phyloP scores from a whole-genome alignment of 1,139 yeast genomes.

The Suzukiozyma palmioleophila region DNA sequence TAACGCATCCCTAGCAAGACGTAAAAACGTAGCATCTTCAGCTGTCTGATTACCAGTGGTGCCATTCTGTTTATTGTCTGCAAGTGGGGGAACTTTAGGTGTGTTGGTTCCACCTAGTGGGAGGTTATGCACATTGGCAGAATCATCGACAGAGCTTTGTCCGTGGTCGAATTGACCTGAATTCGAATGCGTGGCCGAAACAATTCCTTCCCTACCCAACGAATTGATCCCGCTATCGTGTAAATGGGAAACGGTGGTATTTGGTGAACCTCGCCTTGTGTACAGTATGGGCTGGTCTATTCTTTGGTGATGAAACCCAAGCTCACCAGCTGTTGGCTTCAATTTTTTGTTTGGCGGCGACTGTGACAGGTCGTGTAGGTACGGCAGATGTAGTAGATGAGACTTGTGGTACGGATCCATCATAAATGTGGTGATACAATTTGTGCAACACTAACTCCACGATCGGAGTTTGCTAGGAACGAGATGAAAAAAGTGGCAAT shows the following conservation, averaged over 20 bases:
- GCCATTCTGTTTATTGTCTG: too few relatives aligned
- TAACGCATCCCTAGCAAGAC: slow-evolving; percentile 43
- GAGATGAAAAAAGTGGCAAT: too few relatives aligned
- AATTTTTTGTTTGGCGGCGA: background rate
- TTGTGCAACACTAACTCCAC: too few relatives aligned
- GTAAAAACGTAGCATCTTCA: slow-evolving; percentile 39
- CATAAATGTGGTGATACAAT: background rate
- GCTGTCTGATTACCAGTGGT: background rate
- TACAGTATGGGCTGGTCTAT: slow-evolving; percentile 1
- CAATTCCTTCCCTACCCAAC: too few relatives aligned
- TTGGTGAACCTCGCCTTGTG: background rate
- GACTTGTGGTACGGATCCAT: slow-evolving; percentile 1
- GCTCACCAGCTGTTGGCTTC: background rate
- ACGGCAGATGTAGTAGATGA: slow-evolving; percentile 1
- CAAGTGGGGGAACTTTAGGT: too few relatives aligned
- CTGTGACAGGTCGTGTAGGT: background rate
- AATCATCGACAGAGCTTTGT: too few relatives aligned
- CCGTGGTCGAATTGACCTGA: too few relatives aligned
- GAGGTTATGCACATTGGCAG: too few relatives aligned
- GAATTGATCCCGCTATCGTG: background rate
- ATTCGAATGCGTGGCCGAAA: too few relatives aligned
- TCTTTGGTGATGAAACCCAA: background rate
- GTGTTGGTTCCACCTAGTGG: too few relatives aligned
- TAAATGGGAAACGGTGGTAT: background rate
- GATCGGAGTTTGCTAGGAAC: too few relatives aligned